phyloP scores from a whole-genome alignment of 2,329 filamentous ascomycete species.

The Hymenoscyphus linearis region DNA sequence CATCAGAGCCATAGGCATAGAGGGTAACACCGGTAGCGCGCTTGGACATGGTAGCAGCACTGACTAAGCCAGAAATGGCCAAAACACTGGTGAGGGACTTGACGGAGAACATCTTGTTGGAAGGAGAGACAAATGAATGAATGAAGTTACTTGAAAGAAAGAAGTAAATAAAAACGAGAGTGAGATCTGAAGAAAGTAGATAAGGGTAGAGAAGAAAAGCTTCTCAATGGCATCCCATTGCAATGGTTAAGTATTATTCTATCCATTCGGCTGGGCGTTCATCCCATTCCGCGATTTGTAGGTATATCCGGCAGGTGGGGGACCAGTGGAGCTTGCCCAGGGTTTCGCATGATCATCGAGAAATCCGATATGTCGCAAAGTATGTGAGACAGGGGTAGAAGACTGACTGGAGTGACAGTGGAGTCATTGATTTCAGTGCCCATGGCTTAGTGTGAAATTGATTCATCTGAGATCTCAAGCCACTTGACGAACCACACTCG shows the following conservation, averaged over 20 bases:
- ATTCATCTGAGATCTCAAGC: too few relatives aligned
- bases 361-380: not conserved
- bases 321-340: not conserved
- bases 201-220: not conserved
- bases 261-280: not conserved
- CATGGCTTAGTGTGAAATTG: too few relatives aligned
- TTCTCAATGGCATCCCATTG: not conserved
- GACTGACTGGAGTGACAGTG: not conserved
- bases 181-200: slow-evolving; percentile 3
- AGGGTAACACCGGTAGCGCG: slow-evolving; percentile 15
- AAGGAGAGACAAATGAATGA: slow-evolving; percentile 2
- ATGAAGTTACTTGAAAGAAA: not conserved
- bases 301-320: not conserved
- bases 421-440: too few relatives aligned
- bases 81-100: slow-evolving; percentile 7
- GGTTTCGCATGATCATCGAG: not conserved
- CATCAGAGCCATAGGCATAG: slow-evolving; percentile 30
- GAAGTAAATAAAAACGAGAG: slow-evolving; percentile 2
- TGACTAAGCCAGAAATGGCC: slow-evolving; percentile 8
- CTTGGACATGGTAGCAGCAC: slow-evolving; percentile 6
- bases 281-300: too few relatives aligned
- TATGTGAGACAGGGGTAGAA: not conserved
- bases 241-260: slow-evolving; percentile 3
- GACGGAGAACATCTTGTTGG: slow-evolving; percentile 14
- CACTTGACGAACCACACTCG: not conserved